These are phyloP conservation scores for Rhizoctonia solani DNA, from an alignment of 1,284 basidiomycete genomes.

Conservation along the genomic window DNA sequence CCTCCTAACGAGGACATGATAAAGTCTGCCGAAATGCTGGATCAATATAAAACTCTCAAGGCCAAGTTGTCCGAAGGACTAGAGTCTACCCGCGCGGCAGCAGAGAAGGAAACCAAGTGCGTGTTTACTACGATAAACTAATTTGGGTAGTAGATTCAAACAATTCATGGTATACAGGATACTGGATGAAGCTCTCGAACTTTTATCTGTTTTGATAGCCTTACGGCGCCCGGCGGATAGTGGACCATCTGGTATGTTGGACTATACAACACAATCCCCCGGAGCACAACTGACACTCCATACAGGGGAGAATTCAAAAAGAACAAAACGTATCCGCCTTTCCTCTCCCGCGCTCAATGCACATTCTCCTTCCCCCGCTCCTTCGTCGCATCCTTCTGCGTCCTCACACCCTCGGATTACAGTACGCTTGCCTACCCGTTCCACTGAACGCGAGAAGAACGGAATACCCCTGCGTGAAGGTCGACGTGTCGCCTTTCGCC, in stretches of 20 bases:
- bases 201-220: conserved; percentile 66
- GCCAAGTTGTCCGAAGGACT: conserved; percentile 64
- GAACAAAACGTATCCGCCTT: conserved; percentile 70
- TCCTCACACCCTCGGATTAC: conserved; percentile 16
- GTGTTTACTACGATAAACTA: conserved; percentile 40
- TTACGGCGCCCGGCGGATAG: conserved; percentile 69
- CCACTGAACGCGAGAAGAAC: conserved; percentile 10
- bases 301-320: conserved; percentile 58
- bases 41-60: conserved; percentile 62
- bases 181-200: conserved; percentile 71
- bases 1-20: conserved; percentile 64
- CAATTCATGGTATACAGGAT: conserved; percentile 53
- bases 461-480: conserved; percentile 67
- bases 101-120: conserved; percentile 68
- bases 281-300: conserved; percentile 1
- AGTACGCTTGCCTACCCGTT: conserved; percentile 15
- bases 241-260: conserved; percentile 54
- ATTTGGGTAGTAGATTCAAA: conserved; percentile 30
- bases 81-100: conserved; percentile 60
- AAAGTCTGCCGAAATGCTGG: conserved; percentile 63
- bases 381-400: conserved; percentile 37
- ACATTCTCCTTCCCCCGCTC: conserved; percentile 50
- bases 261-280: background rate
- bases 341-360: conserved; percentile 58
- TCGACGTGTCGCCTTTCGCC: conserved; percentile 78